These are phyloP conservation scores for Yamadazyma takamatsuzukensis DNA, from an alignment of 805 yeast species.

Conservation along the genomic window DNA sequence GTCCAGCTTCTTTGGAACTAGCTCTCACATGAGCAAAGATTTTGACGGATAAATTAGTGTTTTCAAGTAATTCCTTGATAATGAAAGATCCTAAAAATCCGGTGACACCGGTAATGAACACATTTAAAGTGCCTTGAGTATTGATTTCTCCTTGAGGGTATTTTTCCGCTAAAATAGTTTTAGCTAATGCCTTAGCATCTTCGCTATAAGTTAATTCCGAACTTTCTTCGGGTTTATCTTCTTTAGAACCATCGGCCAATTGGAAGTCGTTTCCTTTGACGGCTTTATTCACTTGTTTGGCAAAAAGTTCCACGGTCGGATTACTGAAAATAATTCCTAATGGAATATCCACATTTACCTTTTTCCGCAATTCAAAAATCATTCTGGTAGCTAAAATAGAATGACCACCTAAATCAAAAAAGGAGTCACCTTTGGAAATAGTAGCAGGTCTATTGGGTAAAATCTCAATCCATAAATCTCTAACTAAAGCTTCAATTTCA, in stretches of 20 bases:
- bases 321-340: constrained; percentile 84
- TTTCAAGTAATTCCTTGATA: constrained; percentile 65
- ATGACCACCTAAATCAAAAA: constrained; percentile 97
- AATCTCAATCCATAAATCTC: constrained; percentile 81
- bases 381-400: constrained; percentile 94
- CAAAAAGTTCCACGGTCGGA: constrained; percentile 81
- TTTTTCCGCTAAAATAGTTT: constrained; percentile 34
- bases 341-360: constrained; percentile 76
- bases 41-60: constrained; percentile 49
- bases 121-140: constrained; percentile 42
- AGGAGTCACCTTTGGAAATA: constrained; percentile 75
- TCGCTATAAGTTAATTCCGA: constrained; percentile 50
- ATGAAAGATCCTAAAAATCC: constrained; percentile 95
- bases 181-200: constrained; percentile 63
- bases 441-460: constrained; percentile 83
- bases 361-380: constrained; percentile 88
- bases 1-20: constrained; percentile 57
- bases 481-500: constrained; percentile 60
- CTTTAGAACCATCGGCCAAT: constrained; percentile 23
- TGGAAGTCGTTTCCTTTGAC: constrained; percentile 48
- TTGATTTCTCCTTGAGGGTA: constrained; percentile 42
- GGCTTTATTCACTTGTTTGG: constrained; percentile 63
- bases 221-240: constrained; percentile 24
- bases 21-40: constrained; percentile 94
- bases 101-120: constrained; percentile 92